Evolutionary conservation across 805 yeast genomes (phyloP).

Genomic region (Sungouiozyma ichnusensis): DNA sequence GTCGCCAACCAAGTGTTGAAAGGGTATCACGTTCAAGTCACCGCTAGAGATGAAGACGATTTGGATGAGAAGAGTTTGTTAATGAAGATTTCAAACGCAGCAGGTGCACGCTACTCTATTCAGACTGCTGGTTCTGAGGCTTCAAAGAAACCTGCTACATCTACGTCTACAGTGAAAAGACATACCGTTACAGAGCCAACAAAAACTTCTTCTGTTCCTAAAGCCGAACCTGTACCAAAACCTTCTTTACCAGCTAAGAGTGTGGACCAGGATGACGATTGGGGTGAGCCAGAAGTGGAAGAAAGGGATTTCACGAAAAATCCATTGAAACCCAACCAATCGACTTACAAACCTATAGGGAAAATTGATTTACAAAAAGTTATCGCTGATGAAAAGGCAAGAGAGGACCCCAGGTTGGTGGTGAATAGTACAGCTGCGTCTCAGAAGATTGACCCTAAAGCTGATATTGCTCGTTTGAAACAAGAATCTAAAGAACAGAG

Average conservation of each 20-base stretch:
- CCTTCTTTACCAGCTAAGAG: constrained; percentile 7
- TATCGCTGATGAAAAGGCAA: constrained; percentile 34
- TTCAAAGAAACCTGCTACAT: constrained; percentile 9
- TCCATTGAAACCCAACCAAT: constrained; percentile 33
- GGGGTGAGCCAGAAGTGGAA: constrained; percentile 37
- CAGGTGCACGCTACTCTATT: constrained; percentile 89
- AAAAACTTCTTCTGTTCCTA: constrained; percentile 7
- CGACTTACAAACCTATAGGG: constrained; percentile 54
- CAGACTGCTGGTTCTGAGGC: constrained; percentile 28
- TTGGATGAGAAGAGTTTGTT: constrained; percentile 68
- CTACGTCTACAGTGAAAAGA: constrained; percentile 20
- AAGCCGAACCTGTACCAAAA: constrained; percentile 4
- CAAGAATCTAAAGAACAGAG: constrained; percentile 28
- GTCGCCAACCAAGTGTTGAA: constrained; percentile 51
- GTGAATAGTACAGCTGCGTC: constrained; percentile 13
- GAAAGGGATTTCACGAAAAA: constrained; percentile 41
- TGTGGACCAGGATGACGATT: constrained; percentile 31
- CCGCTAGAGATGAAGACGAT: constrained; percentile 92
- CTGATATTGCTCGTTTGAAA: constrained; percentile 29
- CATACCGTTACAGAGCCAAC: constrained; percentile 14
- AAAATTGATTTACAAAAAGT: constrained; percentile 41
- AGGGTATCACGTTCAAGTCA: constrained; percentile 91
- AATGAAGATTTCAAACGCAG: constrained; percentile 72
- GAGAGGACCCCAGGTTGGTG: constrained; percentile 34
- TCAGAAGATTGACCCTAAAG: constrained; percentile 16